phyloP scores from a whole-genome alignment of 768 basidiomycete species.

The Tricholoma sp. region DNA sequence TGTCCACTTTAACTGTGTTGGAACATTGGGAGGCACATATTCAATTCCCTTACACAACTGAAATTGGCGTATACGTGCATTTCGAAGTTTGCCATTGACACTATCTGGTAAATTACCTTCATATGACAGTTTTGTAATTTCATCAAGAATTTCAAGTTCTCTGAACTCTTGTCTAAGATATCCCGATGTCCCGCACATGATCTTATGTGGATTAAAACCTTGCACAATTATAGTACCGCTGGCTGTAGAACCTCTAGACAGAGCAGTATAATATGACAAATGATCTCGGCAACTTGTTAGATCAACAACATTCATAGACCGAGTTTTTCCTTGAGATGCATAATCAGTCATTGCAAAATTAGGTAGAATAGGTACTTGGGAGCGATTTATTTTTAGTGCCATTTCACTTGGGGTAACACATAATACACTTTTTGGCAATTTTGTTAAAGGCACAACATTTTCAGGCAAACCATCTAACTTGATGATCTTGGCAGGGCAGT shows the following conservation, averaged over 20 bases:
- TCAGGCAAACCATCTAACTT: slow-evolving; percentile 3
- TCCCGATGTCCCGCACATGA: slow-evolving; percentile 14
- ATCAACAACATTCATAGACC: neutral
- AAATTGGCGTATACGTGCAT: neutral
- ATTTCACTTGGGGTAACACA: slow-evolving; percentile 23
- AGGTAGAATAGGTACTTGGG: neutral
- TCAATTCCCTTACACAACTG: neutral
- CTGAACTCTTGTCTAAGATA: slow-evolving; percentile 6
- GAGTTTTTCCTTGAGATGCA: neutral
- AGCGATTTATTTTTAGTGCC: slow-evolving; percentile 2
- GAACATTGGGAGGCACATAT: slow-evolving; percentile 7
- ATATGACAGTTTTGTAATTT: slow-evolving; percentile 11
- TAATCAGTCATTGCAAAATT: no score
- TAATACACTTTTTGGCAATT: slow-evolving; percentile 13
- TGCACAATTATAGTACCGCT: slow-evolving; percentile 19
- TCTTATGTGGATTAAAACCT: slow-evolving; percentile 15
- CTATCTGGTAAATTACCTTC: neutral
- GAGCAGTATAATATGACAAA: slow-evolving; percentile 13
- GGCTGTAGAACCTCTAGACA: slow-evolving; percentile 15
- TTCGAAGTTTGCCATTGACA: neutral
- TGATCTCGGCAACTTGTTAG: slow-evolving; percentile 11
- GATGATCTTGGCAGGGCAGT: neutral
- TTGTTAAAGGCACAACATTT: slow-evolving; percentile 3
- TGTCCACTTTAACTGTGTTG: neutral
- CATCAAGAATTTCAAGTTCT: slow-evolving; percentile 17